A percentile compares a stretch with the other conserved stretches of the same genome.
These are phyloP conservation scores for Aethionema arabicum DNA, from an alignment of 345 rosid genomes.

Conservation along the genomic window DNA sequence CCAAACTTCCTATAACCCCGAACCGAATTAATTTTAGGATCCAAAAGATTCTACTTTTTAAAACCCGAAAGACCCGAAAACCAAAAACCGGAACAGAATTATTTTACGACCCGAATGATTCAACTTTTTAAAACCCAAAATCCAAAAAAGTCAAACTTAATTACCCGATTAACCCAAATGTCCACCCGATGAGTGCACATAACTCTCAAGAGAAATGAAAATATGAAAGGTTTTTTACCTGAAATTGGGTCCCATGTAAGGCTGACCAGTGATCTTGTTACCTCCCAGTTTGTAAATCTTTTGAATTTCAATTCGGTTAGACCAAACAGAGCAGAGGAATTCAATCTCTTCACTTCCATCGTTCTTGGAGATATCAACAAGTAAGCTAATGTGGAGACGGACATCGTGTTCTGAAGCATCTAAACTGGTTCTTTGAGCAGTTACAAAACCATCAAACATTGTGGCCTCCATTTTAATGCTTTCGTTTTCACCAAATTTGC, in stretches of 20 bases:
- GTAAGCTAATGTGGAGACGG: constrained; percentile 57
- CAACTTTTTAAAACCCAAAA: too few species aligned
- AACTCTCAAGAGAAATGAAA: background rate
- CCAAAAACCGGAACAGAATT: too few species aligned
- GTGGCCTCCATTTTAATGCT: constrained; percentile 57
- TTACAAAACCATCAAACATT: constrained; percentile 62
- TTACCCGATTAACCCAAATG: too few species aligned
- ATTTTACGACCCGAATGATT: too few species aligned
- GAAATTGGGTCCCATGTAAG: constrained; percentile 65
- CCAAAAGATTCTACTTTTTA: too few species aligned
- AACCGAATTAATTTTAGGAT: too few species aligned
- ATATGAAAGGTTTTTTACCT: constrained; percentile 39
- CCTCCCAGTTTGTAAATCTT: constrained; percentile 47
- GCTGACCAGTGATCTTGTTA: constrained; percentile 37
- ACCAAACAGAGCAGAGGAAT: constrained; percentile 72
- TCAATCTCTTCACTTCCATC: constrained; percentile 44
- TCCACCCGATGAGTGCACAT: background rate
- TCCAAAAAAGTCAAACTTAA: too few species aligned
- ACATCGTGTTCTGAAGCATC: constrained; percentile 49
- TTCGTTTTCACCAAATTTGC: constrained; percentile 44
- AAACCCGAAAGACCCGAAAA: too few species aligned
- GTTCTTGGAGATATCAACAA: constrained; percentile 50
- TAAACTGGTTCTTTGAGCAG: constrained; percentile 46
- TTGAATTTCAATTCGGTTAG: constrained; percentile 58
- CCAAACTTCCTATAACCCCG: too few species aligned